Percentiles rank a stretch among this genome's conserved stretches.
These are phyloP conservation scores for Ascochyta koolunga DNA, from an alignment of 2,329 filamentous ascomycete genomes.

Conservation along the genomic window DNA sequence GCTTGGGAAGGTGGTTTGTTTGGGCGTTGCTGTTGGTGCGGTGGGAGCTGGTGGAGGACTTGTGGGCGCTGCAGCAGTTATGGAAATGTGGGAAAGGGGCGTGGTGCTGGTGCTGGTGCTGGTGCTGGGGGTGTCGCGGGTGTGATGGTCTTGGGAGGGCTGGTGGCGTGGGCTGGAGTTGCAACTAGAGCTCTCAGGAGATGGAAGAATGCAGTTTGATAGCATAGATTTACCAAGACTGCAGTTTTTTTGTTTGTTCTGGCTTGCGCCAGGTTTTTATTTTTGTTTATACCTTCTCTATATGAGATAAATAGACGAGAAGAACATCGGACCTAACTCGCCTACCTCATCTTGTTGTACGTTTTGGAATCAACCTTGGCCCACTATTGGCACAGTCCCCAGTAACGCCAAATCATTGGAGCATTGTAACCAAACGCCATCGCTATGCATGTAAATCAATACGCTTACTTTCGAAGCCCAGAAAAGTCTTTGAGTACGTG, in stretches of 20 bases:
- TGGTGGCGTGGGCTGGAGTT: not conserved
- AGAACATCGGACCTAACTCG: not conserved
- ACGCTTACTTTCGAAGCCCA: slow-evolving; percentile 48
- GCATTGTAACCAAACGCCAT: slow-evolving; percentile 32
- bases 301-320: not conserved
- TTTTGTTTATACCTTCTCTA: not conserved
- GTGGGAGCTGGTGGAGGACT: slow-evolving; percentile 14
- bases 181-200: not conserved
- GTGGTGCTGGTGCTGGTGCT: too few relatives aligned
- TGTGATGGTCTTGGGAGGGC: not conserved
- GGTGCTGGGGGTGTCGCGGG: slow-evolving; percentile 4
- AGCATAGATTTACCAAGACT: not conserved
- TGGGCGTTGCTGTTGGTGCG: slow-evolving; percentile 9
- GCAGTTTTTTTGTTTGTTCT: not conserved
- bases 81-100: slow-evolving; percentile 14
- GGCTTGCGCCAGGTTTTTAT: not conserved
- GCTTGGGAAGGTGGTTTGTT: slow-evolving; percentile 5
- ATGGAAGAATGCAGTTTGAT: not conserved
- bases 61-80: slow-evolving; percentile 9
- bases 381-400: not conserved
- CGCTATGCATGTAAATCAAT: slow-evolving; percentile 35
- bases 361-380: slow-evolving; percentile 11
- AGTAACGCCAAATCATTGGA: not conserved
- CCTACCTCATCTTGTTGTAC: not conserved
- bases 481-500: slow-evolving; percentile 78